Base-by-base conservation (phyloP, 805 yeast genomes). In the Hanseniaspora jakobsenii region DNA sequence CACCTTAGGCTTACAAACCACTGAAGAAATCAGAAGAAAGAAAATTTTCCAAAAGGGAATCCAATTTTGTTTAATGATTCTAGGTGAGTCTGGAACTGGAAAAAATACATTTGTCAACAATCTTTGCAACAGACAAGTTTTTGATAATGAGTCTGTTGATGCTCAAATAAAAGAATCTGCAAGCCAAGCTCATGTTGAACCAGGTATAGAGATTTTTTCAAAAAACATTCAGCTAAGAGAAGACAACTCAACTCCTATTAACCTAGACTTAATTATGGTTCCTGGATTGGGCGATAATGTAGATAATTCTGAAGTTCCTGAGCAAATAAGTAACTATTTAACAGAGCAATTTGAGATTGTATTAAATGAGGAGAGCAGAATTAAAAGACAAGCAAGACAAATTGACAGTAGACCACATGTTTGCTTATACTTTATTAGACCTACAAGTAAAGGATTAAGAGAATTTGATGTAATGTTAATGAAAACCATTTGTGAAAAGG, bases 261-360 rank as follows among this genome's bases (percentile, higher is more conserved):
- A 66, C 31, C 64, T 83, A 51, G 74, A 75, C 50, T 66, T 80
- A 38, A 72, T 80, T 38, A 78, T 78, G 55, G 71, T 84, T 13
- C 81, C 84, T 3, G 86, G 86, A 0, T 75, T 78, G 54, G 91
- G 89, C 27, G 85, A 79, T 53, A 74, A 74, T 56, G 67, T 81
- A 52, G 77, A 82, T 61, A 80, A 79, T 60, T 71, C 70, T 39
- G 51, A 62, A 27, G 69, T 75, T 27, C 65, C 69, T 37, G 52
- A 53, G 2, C 65, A 72, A 49, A 70, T 83, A 44, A 71, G 71
- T 48, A 68, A 70, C 29, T 80, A 74, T 62, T 65, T 82, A 49
- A 82, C 78, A 58, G 70, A 66, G 48, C 87, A 81, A 60, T 81
- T 77, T 60, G 86, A 81, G 55, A 69, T 70, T 48, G 77, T 79